These are phyloP conservation scores for Tulasnella sp. DNA, from an alignment of 768 basidiomycete genomes.

Conservation along the genomic window DNA sequence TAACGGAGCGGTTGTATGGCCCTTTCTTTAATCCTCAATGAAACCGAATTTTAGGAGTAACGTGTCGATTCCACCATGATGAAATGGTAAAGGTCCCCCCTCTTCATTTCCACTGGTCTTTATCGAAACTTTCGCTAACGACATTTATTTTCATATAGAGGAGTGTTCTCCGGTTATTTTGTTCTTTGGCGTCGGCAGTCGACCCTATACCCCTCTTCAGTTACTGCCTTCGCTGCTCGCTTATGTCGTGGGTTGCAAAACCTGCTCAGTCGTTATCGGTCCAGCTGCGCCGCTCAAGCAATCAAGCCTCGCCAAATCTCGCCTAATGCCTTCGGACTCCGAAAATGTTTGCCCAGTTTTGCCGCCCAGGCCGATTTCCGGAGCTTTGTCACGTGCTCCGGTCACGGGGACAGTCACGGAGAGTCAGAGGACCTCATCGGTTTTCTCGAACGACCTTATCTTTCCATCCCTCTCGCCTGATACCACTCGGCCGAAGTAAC, in stretches of 20 bases:
- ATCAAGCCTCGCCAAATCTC: background rate
- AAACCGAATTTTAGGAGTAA: background rate
- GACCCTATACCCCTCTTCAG: background rate
- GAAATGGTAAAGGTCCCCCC: background rate
- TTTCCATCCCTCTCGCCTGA: background rate
- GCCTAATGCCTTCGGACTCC: background rate
- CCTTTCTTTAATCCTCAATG: background rate
- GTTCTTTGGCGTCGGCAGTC: background rate
- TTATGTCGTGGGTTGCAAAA: background rate
- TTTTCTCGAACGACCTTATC: background rate
- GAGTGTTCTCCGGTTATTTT: background rate
- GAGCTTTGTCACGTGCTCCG: background rate
- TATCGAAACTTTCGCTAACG: background rate
- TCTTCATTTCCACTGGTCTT: background rate
- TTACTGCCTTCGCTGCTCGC: background rate
- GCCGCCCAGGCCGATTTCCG: background rate
- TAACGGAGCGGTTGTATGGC: background rate
- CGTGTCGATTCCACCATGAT: background rate
- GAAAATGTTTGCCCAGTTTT: background rate
- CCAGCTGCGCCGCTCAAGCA: background rate
- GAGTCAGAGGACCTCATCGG: constrained; percentile 13
- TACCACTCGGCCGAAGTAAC: background rate
- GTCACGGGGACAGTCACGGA: constrained; percentile 1
- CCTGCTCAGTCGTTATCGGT: background rate
- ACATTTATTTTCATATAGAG: background rate